A percentile compares a stretch with the other conserved stretches of the same genome.
phyloP scores from a whole-genome alignment of 2,329 filamentous ascomycete genomes.

The Pleurostoma richardsiae region DNA sequence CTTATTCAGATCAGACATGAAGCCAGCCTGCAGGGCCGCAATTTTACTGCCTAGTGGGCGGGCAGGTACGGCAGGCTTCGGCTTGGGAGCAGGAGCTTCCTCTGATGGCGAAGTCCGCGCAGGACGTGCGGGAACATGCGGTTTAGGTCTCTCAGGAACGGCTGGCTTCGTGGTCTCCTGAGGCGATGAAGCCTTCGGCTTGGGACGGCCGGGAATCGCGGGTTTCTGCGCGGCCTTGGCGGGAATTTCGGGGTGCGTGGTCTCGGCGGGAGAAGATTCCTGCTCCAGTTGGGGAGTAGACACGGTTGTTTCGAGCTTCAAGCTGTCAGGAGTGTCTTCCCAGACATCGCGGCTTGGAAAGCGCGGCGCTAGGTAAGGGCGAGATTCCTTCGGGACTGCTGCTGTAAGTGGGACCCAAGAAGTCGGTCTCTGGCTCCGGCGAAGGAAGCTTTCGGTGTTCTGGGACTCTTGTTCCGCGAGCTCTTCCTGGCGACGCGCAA shows the following conservation, averaged over 20 bases:
- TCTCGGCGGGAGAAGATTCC: slow-evolving; percentile 27
- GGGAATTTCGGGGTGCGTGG: slow-evolving; percentile 58
- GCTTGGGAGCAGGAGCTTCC: slow-evolving; percentile 48
- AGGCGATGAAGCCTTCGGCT: slow-evolving; percentile 31
- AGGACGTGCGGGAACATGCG: slow-evolving; percentile 56
- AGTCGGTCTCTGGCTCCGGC: slow-evolving; percentile 42
- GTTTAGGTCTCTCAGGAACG: slow-evolving; percentile 52
- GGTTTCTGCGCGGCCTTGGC: slow-evolving; percentile 45
- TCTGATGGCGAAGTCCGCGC: slow-evolving; percentile 43
- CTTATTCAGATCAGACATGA: slow-evolving; percentile 90
- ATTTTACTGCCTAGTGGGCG: slow-evolving; percentile 82
- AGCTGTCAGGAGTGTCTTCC: slow-evolving; percentile 88
- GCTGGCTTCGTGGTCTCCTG: slow-evolving; percentile 28
- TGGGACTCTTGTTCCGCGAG: slow-evolving; percentile 53
- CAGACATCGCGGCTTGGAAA: slow-evolving; percentile 93
- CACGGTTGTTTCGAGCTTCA: slow-evolving; percentile 73
- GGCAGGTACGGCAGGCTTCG: slow-evolving; percentile 79
- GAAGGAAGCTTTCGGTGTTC: slow-evolving; percentile 46
- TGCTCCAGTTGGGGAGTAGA: slow-evolving; percentile 45
- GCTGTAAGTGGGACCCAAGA: slow-evolving; percentile 41
- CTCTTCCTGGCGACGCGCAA: slow-evolving; percentile 62
- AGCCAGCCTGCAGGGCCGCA: slow-evolving; percentile 82
- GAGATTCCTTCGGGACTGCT: slow-evolving; percentile 43
- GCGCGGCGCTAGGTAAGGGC: slow-evolving; percentile 58
- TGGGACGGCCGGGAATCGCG: slow-evolving; percentile 46